Evolutionary conservation across 1,284 basidiomycete species (phyloP), one percentile per base, ranked within the genome.

Genomic region (Phlebopus sp.): DNA sequence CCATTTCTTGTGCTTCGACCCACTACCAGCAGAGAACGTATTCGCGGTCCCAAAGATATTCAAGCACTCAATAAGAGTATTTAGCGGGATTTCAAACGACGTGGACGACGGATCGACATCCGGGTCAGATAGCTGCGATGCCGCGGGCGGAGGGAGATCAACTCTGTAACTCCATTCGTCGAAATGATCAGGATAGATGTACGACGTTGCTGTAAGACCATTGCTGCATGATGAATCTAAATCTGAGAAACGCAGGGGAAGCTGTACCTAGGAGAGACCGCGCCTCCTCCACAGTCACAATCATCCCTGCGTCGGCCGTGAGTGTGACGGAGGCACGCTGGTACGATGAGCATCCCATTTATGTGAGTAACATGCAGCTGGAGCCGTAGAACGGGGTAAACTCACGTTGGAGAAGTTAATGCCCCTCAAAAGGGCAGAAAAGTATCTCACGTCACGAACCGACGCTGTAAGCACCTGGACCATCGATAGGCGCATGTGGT

Each of bases 41-140:
- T 61, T 71, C 2, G 89, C 90, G 5, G 91, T 90, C 10, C 94
- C 93, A 59, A 95, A 97, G 47, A 97, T 85, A 64, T 95, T 93
- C 36, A 97, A 76, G 58, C 91, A 94, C 58, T 95, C 92, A 48
- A 96, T 78, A 46, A 96, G 70, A 1, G 85, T 86, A 60, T 83
- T 80, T 27, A 97, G 78, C 3, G 86, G 86, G 49, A 97, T 76
- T 63, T 95, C 91, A 59, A 97, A 92, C 1, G 78, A 75, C 7
- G 75, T 78, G 25, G 47, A 32, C 21, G 52, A n/a, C 40, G 49
- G 51, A 23, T 51, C 56, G 29, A 46, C 32, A 23, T 55, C 57
- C 6, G 44, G 45, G 18, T 47, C 54, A 31, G 51, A 47, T 10
- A 56, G 43, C 18, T 52, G 48, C 29, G 47, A 30, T 15, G 34